Evolutionary conservation across 371 early-diverging fungal species (phyloP), one percentile per base, ranked within the genome.

Genomic region (Mortierella sp.): DNA sequence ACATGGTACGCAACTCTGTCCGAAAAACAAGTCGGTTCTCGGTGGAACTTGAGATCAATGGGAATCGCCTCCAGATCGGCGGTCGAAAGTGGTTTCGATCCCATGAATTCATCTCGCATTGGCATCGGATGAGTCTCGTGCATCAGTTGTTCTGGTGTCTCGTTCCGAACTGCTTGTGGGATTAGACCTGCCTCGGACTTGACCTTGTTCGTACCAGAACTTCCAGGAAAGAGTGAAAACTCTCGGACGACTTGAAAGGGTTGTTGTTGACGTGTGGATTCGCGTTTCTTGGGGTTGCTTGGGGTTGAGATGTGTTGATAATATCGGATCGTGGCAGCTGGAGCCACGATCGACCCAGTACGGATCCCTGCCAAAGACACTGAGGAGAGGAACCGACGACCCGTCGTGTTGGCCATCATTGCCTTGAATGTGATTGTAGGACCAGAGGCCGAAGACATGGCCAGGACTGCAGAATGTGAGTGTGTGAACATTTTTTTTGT

Each of bases 1-100:
- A 86, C 69, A 45, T 81, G 80, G 62, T 87, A 88, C 1, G 96
- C 95, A 6, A 92, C 37, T 63, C 81, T 83, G 80, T 96, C 96
- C 19, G 87, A 80, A 37, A 88, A 64, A 1, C 80, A 83, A 16
- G 71, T 62, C 6, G 94, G 94, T 21, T 82, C 74, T 21, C 89
- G 85, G 69, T 95, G 95, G 59, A 85, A 86, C 9, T 82, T 86
- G 6, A 84, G 46, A 4, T 88, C 87, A 51, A 93, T 81, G 44
- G 93, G 92, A 19, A 93, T 70, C 0, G 83, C 75, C 65, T 94
- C 93, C 7, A 95, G 80, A 29, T 86, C 84, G 11, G 83, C 70
- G 3, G 93, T 84, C 16, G 85, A 82, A 44, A 93, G 71, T 4
- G 82, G 68, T 15, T 83, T 82, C 46, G 72, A 75, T 23, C 73